These are phyloP conservation scores for Ulota crispa DNA, from an alignment of 225 moss, liverwort and hornwort genomes.

Conservation along the genomic window DNA sequence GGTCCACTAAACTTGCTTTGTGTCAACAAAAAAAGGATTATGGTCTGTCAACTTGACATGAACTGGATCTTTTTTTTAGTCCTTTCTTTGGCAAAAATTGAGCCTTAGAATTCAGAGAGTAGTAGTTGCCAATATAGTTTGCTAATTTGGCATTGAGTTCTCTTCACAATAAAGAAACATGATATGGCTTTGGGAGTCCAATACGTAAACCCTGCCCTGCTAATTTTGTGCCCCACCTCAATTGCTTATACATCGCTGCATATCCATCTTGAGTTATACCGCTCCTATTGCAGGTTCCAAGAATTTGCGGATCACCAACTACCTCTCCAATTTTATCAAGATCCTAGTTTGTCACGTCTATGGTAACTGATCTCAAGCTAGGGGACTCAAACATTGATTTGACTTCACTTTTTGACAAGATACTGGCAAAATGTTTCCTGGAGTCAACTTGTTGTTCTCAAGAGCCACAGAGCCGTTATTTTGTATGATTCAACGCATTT, in stretches of 20 bases:
- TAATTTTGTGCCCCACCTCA: not conserved
- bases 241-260: not conserved
- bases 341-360: too few species aligned
- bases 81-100: not conserved
- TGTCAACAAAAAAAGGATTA: not conserved
- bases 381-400: not conserved
- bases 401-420: not conserved
- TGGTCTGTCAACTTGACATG: not conserved
- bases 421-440: not conserved
- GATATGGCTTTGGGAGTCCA: not conserved
- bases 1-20: not conserved
- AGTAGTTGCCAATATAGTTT: not conserved
- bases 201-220: not conserved
- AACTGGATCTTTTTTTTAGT: not conserved
- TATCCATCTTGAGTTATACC: not conserved
- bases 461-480: not conserved
- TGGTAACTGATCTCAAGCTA: not conserved
- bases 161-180: not conserved
- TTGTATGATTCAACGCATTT: not conserved
- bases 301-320: too few species aligned
- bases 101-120: not conserved
- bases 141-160: not conserved
- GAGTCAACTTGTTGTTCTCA: not conserved
- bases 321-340: too few species aligned
- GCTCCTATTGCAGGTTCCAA: not conserved